Percentiles rank a stretch among this genome's conserved stretches.
Evolutionary conservation across 78 protist species (phyloP).

Genomic region (Dictyostelium purpureum): DNA sequence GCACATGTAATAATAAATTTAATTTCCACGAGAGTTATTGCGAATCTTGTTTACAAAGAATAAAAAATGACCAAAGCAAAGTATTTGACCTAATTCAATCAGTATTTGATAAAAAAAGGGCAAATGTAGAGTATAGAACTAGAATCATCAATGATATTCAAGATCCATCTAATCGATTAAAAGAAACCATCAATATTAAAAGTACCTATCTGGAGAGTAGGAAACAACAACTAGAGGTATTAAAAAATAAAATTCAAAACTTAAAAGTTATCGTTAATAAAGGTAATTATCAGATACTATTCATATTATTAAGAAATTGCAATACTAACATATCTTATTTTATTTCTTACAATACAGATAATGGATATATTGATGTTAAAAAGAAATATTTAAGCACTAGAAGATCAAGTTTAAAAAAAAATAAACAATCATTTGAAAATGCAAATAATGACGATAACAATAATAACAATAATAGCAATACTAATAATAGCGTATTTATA

Average conservation of each 20-base stretch:
- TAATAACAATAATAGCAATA: neutral
- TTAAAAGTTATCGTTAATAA: neutral
- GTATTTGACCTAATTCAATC: conserved; percentile 21
- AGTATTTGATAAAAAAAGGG: neutral
- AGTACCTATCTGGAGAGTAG: neutral
- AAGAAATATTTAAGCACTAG: conserved; percentile 39
- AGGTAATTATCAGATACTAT: neutral
- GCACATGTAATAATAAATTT: conserved; percentile 27
- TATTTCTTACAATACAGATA: neutral
- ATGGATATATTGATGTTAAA: conserved; percentile 10
- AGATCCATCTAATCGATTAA: neutral
- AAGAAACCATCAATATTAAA: neutral
- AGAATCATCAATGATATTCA: neutral
- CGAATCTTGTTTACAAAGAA: conserved; percentile 37
- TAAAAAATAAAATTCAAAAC: neutral
- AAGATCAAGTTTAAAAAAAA: conserved; percentile 14
- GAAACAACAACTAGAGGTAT: neutral
- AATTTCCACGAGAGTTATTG: conserved; percentile 56
- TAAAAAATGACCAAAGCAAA: conserved; percentile 8
- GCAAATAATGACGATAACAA: neutral
- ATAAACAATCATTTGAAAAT: conserved; percentile 22
- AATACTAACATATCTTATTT: neutral
- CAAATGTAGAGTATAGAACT: neutral
- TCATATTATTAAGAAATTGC: neutral
- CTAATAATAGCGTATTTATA: neutral